These are phyloP conservation scores for Coniochaeta prunicola DNA, from an alignment of 2,329 filamentous ascomycete species.

Conservation along the genomic window DNA sequence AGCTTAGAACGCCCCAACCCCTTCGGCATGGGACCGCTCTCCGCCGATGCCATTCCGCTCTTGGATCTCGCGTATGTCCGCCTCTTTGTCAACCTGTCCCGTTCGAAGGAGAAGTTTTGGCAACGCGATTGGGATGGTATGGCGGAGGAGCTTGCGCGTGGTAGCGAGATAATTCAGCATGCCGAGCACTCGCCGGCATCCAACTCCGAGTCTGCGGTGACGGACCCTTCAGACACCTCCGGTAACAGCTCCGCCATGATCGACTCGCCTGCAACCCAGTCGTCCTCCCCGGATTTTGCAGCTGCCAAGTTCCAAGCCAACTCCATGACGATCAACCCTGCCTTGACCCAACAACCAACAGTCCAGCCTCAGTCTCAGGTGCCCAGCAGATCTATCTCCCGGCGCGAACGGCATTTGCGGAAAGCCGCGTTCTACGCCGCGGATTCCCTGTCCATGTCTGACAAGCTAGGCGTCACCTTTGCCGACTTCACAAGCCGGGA, in stretches of 20 bases:
- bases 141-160: slow-evolving; percentile 76
- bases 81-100: slow-evolving; percentile 86
- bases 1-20: slow-evolving; percentile 80
- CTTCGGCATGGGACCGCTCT: slow-evolving; percentile 72
- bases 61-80: slow-evolving; percentile 88
- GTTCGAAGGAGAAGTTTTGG: slow-evolving; percentile 91
- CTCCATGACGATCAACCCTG: slow-evolving; percentile 12
- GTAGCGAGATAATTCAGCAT: slow-evolving; percentile 68
- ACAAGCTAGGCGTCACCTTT: slow-evolving; percentile 79
- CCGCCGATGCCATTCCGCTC: slow-evolving; percentile 84
- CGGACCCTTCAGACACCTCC: slow-evolving; percentile 40
- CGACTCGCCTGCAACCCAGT: slow-evolving; percentile 45
- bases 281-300: slow-evolving; percentile 40
- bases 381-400: slow-evolving; percentile 46
- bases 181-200: slow-evolving; percentile 54
- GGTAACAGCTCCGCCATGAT: slow-evolving; percentile 37
- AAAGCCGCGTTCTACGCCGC: slow-evolving; percentile 95
- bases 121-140: slow-evolving; percentile 88
- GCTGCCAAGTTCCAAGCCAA: slow-evolving; percentile 26
- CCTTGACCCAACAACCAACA: slow-evolving; percentile 14
- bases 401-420: slow-evolving; percentile 78
- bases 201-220: slow-evolving; percentile 33
- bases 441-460: slow-evolving; percentile 82
- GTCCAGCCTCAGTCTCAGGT: slow-evolving; percentile 5
- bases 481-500: slow-evolving; percentile 78